Evolutionary conservation across 129 eudicot genomes (phyloP).

Genomic region (Flaveria sonorensis): DNA sequence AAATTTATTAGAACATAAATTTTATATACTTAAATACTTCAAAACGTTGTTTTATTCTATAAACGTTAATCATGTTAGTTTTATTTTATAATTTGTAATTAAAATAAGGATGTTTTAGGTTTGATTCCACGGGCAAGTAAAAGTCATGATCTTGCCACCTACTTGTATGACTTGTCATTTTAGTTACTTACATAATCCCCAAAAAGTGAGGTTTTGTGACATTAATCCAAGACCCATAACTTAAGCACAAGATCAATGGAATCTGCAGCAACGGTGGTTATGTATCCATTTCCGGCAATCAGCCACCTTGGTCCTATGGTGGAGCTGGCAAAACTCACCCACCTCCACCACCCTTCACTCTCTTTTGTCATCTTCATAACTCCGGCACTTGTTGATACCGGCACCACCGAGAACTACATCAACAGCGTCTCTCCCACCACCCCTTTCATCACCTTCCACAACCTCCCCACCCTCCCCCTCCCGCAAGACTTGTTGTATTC

Average conservation of each 20-base stretch:
- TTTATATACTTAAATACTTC: no score
- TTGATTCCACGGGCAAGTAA: no score
- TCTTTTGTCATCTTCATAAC: slow-evolving; percentile 42
- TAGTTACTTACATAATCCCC: no score
- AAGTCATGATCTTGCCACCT: no score
- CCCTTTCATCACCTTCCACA: slow-evolving; percentile 61
- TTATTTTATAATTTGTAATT: no score
- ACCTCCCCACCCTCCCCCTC: slow-evolving; percentile 40
- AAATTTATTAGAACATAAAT: no score
- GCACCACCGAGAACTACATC: slow-evolving; percentile 45
- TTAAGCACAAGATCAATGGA: neutral
- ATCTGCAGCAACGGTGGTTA: slow-evolving; percentile 23
- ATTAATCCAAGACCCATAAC: no score
- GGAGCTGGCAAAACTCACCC: slow-evolving; percentile 56
- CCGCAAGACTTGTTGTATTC: slow-evolving; percentile 30
- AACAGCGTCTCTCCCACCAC: slow-evolving; percentile 39
- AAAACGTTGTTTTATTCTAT: no score
- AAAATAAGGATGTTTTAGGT: no score
- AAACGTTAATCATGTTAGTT: no score
- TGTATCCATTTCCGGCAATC: slow-evolving; percentile 52
- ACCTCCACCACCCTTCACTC: slow-evolving; percentile 37
- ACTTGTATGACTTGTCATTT: no score
- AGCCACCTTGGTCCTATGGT: slow-evolving; percentile 66
- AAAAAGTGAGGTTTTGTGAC: no score
- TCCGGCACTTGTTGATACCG: slow-evolving; percentile 37